These are phyloP conservation scores for Thraustochytrium sp. DNA, from an alignment of 352 stramenopile species.

Conservation along the genomic window DNA sequence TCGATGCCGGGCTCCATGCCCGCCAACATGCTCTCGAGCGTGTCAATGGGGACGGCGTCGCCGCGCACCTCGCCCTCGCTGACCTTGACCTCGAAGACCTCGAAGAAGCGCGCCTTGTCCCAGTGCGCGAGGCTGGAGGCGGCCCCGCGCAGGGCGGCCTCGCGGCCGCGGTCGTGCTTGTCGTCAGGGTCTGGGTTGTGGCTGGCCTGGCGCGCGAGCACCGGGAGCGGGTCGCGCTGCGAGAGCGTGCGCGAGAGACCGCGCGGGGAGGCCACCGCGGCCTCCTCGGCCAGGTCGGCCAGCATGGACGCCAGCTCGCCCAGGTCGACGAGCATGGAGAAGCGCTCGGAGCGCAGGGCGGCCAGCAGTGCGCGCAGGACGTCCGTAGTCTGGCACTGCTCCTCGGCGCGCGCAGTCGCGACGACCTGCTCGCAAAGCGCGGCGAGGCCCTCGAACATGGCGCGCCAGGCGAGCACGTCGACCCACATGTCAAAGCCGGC, in stretches of 20 bases:
- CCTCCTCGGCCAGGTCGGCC: neutral
- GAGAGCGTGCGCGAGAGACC: neutral
- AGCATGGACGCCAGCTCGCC: neutral
- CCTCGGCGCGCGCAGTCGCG: neutral
- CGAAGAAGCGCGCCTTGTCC: constrained; percentile 8
- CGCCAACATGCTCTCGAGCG: neutral
- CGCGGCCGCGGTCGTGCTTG: neutral
- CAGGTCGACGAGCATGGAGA: neutral
- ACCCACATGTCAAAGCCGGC: constrained; percentile 4
- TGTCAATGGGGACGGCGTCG: neutral
- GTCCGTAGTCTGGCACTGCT: neutral
- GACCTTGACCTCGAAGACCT: constrained; percentile 4
- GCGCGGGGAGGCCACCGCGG: neutral
- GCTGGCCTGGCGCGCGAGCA: neutral
- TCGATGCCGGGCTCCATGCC: constrained; percentile 22
- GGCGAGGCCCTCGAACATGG: constrained; percentile 5
- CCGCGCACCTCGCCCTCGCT: neutral
- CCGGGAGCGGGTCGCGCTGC: neutral
- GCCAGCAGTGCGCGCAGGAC: neutral
- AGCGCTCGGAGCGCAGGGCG: neutral
- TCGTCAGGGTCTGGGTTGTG: neutral
- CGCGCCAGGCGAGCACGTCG: neutral
- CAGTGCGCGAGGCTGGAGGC: neutral
- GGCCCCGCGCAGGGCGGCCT: neutral
- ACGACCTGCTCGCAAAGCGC: neutral